Base-by-base conservation (phyloP, 164 flowering plant species). In the Vitis vinifera region DNA sequence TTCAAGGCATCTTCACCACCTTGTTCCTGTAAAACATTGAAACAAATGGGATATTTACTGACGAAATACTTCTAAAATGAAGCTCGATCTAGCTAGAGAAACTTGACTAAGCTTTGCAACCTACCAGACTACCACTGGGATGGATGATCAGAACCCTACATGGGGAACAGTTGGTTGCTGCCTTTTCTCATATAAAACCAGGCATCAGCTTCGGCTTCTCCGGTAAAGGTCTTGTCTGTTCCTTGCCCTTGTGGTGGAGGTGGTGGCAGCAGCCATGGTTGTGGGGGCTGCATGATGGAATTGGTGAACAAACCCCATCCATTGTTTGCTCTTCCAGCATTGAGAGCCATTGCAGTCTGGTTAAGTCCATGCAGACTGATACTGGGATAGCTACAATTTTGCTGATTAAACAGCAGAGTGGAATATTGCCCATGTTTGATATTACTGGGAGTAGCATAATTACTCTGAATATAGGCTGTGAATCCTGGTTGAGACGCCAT, bases 241-340 rank as follows among this genome's bases (percentile, higher is more conserved):
- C 52, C 68, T 13, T 51, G 68, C 57, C 52, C 17, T 44, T 51
- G 37, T 52, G 37, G 44, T 65, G 57, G 56, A 23, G 50, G 68
- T 51, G 6, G 30, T 1, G 30, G 12, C 16, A 27, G 30, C 19
- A 23, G 4, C 8, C 27, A 44, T 29, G 29, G 47, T 50, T 65
- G 57, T 16, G 23, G 57, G 9, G 23, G 68, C 9, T 51, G 7
- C 44, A 37, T 37, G 7, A 37, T 37, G 44, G 44, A 3, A 37
- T 37, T 37, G 7, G 4, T 37, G 44, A 37, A 37, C 44, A 37
- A 37, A 37, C 44, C 4, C 44, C 44, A 37, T 3, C 44, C 44
- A 4, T 10, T 37, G 30, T 4, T 55, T 2, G 31, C 4, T 50
- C 47, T 66, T 50, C 29, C 12, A 52, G 19, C 29, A 11, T 12